Evolutionary conservation across 768 basidiomycete genomes (phyloP).

Genomic region (Cyclocybe aegerita): DNA sequence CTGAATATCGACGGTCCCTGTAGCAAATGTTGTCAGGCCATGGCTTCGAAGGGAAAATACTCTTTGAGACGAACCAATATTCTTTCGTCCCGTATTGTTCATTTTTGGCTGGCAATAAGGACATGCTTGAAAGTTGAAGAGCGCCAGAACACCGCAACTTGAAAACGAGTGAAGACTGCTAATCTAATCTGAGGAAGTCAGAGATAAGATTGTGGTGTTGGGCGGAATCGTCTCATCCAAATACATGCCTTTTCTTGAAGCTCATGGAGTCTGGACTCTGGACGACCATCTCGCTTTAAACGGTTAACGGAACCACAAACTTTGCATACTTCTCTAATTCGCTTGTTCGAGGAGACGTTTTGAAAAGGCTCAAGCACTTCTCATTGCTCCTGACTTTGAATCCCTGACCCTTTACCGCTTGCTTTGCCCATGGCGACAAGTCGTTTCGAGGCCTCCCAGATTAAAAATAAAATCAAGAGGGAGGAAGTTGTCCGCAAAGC

Average conservation of each 20-base stretch:
- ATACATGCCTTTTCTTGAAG: too few species aligned
- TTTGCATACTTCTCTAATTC: too few species aligned
- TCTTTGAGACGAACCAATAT: slow-evolving; percentile 56
- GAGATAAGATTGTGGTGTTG: too few species aligned
- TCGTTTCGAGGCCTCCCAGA: slow-evolving; percentile 62
- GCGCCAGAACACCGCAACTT: too few species aligned
- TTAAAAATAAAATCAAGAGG: slow-evolving; percentile 88
- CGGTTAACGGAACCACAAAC: too few species aligned
- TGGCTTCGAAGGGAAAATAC: neutral
- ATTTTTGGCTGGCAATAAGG: slow-evolving; percentile 56
- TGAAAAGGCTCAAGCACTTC: neutral
- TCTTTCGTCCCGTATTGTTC: slow-evolving; percentile 66
- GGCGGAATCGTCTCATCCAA: too few species aligned
- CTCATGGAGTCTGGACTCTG: too few species aligned
- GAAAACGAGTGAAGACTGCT: too few species aligned
- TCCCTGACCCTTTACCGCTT: neutral
- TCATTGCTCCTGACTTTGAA: neutral
- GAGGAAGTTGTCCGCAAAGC: slow-evolving; percentile 72
- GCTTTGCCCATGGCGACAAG: slow-evolving; percentile 48
- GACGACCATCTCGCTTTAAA: too few species aligned
- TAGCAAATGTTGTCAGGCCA: slow-evolving; percentile 3
- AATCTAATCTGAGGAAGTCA: too few species aligned
- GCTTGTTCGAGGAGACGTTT: too few species aligned
- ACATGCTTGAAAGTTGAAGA: slow-evolving; percentile 12
- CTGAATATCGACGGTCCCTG: slow-evolving; percentile 71